phyloP scores from a whole-genome alignment of 192 early-diverging fungal species.

The Allomyces macrogynus region DNA sequence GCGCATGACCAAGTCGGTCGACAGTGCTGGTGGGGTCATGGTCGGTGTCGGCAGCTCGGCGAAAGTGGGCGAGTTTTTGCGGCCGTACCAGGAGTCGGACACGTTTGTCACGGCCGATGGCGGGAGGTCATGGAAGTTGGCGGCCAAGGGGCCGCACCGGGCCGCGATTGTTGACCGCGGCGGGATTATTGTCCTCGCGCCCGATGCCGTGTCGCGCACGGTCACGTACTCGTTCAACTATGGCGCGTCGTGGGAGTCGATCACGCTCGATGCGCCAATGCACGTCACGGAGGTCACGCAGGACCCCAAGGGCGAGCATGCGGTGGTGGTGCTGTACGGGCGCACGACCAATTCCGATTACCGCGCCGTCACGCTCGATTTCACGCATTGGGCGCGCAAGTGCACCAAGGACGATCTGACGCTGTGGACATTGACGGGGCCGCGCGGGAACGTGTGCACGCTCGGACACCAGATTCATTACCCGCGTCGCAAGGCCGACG shows the following conservation, averaged over 20 bases:
- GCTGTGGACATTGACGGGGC: not conserved
- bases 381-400: not conserved
- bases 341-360: not conserved
- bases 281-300: not conserved
- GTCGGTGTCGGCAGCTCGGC: constrained; percentile 20
- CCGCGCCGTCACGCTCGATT: not conserved
- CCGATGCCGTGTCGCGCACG: not conserved
- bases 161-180: constrained; percentile 75
- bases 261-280: too few species aligned
- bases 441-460: not conserved
- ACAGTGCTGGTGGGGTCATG: not conserved
- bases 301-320: not conserved
- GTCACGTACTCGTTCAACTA: too few species aligned
- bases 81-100: constrained; percentile 53
- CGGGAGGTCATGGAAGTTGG: constrained; percentile 52
- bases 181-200: constrained; percentile 44
- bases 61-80: constrained; percentile 50
- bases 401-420: not conserved
- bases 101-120: constrained; percentile 73
- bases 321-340: not conserved
- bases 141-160: constrained; percentile 49
- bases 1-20: constrained; percentile 17
- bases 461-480: constrained; percentile 23
- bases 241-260: too few species aligned
- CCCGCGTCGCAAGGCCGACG: constrained; percentile 52